These are phyloP conservation scores for Fraxinus cuspidata DNA, from an alignment of 257 asterid species.

Conservation along the genomic window DNA sequence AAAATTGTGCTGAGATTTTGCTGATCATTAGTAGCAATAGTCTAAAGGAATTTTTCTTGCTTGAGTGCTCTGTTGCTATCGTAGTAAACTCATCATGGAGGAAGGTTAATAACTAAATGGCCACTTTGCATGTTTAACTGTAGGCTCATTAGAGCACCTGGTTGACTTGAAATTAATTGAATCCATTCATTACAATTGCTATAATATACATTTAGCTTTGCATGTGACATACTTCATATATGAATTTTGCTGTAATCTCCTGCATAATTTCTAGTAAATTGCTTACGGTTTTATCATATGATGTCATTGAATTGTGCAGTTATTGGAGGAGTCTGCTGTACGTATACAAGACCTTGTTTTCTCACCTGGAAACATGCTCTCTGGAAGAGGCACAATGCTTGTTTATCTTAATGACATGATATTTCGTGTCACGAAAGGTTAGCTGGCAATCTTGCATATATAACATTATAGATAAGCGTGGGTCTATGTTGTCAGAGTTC, in stretches of 20 bases:
- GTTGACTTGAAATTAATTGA: not conserved
- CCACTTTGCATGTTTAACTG: not conserved
- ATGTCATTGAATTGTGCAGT: constrained; percentile 48
- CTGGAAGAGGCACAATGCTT: constrained; percentile 40
- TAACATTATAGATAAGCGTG: not conserved
- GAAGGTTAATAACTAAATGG: not conserved
- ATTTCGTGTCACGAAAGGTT: constrained; percentile 41
- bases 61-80: not conserved
- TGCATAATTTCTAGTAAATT: constrained; percentile 1
- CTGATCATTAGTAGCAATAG: not conserved
- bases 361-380: constrained; percentile 49
- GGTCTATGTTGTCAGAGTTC: not conserved
- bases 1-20: not conserved
- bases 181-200: not conserved
- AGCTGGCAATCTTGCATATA: not conserved
- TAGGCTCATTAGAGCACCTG: constrained; percentile 1
- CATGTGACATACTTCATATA: not conserved
- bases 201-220: not conserved
- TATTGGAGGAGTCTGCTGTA: constrained; percentile 69
- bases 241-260: not conserved
- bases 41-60: not conserved
- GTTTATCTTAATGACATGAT: constrained; percentile 47
- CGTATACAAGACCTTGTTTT: constrained; percentile 48
- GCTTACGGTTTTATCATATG: not conserved
- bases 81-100: not conserved